Base-by-base conservation (phyloP, 2,329 filamentous ascomycete species). In the Neurospora sp. region DNA sequence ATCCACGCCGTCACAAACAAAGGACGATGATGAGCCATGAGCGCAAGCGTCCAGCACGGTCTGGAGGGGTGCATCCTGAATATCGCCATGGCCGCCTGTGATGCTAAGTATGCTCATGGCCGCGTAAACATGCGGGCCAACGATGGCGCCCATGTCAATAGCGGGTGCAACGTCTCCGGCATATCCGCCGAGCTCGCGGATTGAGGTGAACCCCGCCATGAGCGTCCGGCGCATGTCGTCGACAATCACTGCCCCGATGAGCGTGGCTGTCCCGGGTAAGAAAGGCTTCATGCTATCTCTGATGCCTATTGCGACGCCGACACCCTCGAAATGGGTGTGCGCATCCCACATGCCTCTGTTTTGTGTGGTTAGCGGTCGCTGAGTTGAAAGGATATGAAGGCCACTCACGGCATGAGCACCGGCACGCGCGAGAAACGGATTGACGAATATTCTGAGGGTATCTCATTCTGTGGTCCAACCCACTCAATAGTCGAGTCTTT, bases 71-170 rank as follows among this genome's bases (percentile, higher is more conserved):
- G 79, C 66, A n/a, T 77, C 74, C 68, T 82, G 81, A 4, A 79
- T 71, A 71, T 85, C 84, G 6, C 82, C 83, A 73, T 86, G 84
- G 0, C 85, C 84, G 4, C 81, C 84, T 0, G 82, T 85, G 71
- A 82, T 82, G 68, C 80, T 81, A 67, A 87, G 78, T 15, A 79
- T 75, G 0, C 78, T 78, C 33, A 83, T 78, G 2, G 82, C 78
- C 0, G 80, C 81, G 76, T 86, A 86, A 12, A 86, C 80, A 69
- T 83, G 83, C 0, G 83, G 83, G 0, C 83, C 83, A 8, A 82
- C 73, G 37, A 86, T 78, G 19, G 76, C 77, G 1, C 83, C 83
- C 41, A 83, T 80, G 8, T 81, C 74, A 62, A 86, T 80, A 0
- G 80, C 80, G 4, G 77, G 77, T 4, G 78, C 76, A 11, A 85